Evolutionary conservation across 768 basidiomycete genomes (phyloP), one percentile per base, ranked within the genome.

Genomic region (Pleurotus tuoliensis): DNA sequence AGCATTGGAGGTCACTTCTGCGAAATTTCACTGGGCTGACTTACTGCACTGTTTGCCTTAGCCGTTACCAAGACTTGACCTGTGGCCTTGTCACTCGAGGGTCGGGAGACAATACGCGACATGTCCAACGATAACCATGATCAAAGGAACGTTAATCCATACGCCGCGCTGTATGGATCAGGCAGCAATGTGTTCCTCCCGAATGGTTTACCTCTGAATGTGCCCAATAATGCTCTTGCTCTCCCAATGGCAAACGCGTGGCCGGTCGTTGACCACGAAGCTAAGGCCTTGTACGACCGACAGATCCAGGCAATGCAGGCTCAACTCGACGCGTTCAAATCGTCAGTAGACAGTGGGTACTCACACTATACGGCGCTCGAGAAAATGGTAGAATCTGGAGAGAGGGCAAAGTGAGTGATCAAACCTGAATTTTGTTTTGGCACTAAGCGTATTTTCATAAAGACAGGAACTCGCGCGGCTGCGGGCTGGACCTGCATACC

Each of bases 321-420:
- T n/a, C 51, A 53, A 16, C 24, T 53, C 18, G 39, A 53, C 24
- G 15, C 39, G 24, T 40, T 11, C n/a, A 39, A 24, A 20, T 11
- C 39, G 6, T 22, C 15, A 2, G 51, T 53, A 9, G 51, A 53
- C 20, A 37, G n/a, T 34, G 24, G 20, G 7, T 53, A 53, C 27
- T n/a, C 51, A 7, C 51, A 53, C 16, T 53, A 53, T 41, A 39
- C 51, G 5, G 39, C 51, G 8, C 37, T 40, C 22, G 51, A 53
- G 51, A 39, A 56, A 45, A 15, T 37, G 11, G 55, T 59, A 4
- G 55, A 56, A 25, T 43, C 40, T 11, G 59, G 59, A 25, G 59
- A 59, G 54, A 18, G 38, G 27, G 59, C 59, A 34, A 59, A 49
- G 59, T 59, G 46, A 49, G 43, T 27, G 6, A 20, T 1, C 51